Evolutionary conservation across 164 flowering plant genomes (phyloP), one percentile per base, ranked within the genome.

Genomic region (Tinospora cordifolia): DNA sequence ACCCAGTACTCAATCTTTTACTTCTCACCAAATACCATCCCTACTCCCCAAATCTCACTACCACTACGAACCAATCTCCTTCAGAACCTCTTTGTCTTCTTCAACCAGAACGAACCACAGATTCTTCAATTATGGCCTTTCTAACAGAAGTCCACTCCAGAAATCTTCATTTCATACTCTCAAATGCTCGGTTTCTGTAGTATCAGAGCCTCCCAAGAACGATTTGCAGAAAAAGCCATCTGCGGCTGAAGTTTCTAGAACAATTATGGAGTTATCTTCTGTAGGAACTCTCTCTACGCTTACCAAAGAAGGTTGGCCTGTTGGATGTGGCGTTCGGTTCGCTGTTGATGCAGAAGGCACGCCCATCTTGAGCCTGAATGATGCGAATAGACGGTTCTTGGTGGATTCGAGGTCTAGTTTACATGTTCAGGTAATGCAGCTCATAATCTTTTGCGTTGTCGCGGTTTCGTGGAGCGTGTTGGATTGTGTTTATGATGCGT

Each of bases 241-340:
- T 39, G 91, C 97, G 10, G 97, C 96, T 68, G 97, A 93, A 77
- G 85, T 88, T 76, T 86, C 93, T 0, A 82, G 98, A 74, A 91
- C 97, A 14, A 87, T 91, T 46, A 80, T 91, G 90, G 97, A 91
- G 80, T 77, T 93, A 60, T 81, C 91, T 39, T 78, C 89, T 9
- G 82, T 78, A 8, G 98, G 90, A 30, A 91, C 93, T 2, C 88
- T 91, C 63, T 93, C 90, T 39, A 81, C 88, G 1, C 64, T 87
- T 73, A 78, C 87, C 64, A 84, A 78, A 15, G 88, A 89, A 24
- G 91, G 90, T 36, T 88, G 87, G 85, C 98, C 98, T 71, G 70
- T 88, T 10, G 92, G 92, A 7, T 44, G 79, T 70, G 94, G 96
- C 49, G 91, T 88, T 58, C 79, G 84, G 1, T 93, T 91, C 71